phyloP scores from a whole-genome alignment of 2,329 filamentous ascomycete genomes.

The Xylaria sp. region DNA sequence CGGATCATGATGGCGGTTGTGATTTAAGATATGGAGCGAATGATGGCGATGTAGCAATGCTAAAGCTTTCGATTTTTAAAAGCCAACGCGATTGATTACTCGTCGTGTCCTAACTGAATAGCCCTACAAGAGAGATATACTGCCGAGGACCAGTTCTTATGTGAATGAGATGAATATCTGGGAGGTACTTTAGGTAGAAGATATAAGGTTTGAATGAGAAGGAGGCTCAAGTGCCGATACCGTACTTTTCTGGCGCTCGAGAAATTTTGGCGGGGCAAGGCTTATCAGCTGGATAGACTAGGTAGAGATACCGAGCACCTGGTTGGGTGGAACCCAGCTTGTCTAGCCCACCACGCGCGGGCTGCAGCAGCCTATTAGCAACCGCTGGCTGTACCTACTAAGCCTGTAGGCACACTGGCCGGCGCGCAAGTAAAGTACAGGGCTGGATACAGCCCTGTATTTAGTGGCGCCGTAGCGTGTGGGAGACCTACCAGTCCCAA shows the following conservation, averaged over 20 bases:
- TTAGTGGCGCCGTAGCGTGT: not conserved
- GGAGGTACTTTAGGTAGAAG: not conserved
- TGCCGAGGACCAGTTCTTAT: not conserved
- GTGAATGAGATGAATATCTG: not conserved
- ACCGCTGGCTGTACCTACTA: not conserved
- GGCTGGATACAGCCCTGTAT: not conserved
- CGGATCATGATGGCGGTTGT: constrained; percentile 56
- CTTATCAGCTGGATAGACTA: constrained; percentile 22
- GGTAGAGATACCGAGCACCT: constrained; percentile 24
- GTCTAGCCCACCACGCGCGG: not conserved
- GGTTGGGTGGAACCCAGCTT: constrained; percentile 18
- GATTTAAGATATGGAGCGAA: constrained; percentile 11
- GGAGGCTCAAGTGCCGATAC: not conserved
- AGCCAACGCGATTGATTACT: not conserved
- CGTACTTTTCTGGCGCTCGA: constrained; percentile 16
- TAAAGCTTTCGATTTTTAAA: not conserved
- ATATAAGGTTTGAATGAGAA: not conserved
- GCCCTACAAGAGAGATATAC: not conserved
- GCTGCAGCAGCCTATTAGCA: constrained; percentile 16
- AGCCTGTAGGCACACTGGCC: not conserved
- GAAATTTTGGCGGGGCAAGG: constrained; percentile 37
- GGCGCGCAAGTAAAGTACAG: not conserved
- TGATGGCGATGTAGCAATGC: not conserved
- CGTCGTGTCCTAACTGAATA: not conserved
- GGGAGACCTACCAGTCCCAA: not conserved